phyloP scores from a whole-genome alignment of 768 basidiomycete genomes.

The Tremella yokohamensis region DNA sequence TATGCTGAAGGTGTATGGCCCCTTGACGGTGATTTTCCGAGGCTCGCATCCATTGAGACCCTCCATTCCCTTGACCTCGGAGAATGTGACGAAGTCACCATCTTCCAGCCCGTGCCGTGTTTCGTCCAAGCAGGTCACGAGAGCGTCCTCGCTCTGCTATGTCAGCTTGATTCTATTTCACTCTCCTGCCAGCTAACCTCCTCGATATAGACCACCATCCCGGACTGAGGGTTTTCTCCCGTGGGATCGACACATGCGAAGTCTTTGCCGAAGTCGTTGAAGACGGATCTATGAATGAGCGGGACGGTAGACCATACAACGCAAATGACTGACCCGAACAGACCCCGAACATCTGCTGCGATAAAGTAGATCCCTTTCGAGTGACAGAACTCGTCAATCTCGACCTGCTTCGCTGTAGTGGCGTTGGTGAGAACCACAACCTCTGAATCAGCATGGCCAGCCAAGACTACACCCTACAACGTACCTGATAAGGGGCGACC shows the following conservation, averaged over 20 bases:
- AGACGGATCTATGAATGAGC: slow-evolving; percentile 64
- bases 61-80: slow-evolving; percentile 90
- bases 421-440: slow-evolving; percentile 84
- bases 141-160: slow-evolving; percentile 71
- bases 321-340: slow-evolving; percentile 71
- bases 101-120: slow-evolving; percentile 97
- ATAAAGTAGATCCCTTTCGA: slow-evolving; percentile 85
- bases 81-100: slow-evolving; percentile 94
- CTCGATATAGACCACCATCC: slow-evolving; percentile 93
- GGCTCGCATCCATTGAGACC: slow-evolving; percentile 88
- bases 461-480: slow-evolving; percentile 22
- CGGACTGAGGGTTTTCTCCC: slow-evolving; percentile 87
- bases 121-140: slow-evolving; percentile 95
- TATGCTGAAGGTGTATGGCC: slow-evolving; percentile 92
- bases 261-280: slow-evolving; percentile 93
- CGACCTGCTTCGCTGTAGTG: slow-evolving; percentile 74
- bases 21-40: slow-evolving; percentile 85
- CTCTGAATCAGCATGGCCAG: slow-evolving; percentile 53
- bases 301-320: background rate
- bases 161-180: slow-evolving; percentile 12
- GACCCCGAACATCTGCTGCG: slow-evolving; percentile 80
- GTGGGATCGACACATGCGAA: slow-evolving; percentile 97
- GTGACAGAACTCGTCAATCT: slow-evolving; percentile 95
- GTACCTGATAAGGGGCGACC: slow-evolving; percentile 82
- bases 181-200: slow-evolving; percentile 57